Evolutionary conservation across 768 basidiomycete genomes (phyloP).

Genomic region (Thelephora aurantiotincta): DNA sequence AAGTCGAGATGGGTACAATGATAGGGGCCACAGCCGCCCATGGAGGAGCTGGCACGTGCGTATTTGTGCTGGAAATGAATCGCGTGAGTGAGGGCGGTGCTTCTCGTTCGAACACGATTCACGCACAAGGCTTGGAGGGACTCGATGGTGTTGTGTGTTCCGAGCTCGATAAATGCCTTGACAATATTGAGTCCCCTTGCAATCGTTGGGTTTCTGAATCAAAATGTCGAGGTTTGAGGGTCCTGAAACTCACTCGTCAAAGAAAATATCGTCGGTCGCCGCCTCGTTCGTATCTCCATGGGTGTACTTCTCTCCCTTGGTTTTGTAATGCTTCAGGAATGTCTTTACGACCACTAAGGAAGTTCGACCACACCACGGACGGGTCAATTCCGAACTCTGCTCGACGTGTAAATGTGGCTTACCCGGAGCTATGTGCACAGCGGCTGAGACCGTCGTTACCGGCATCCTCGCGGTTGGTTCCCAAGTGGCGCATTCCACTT

Average conservation of each 20-base stretch:
- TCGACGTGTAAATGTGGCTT: slow-evolving; percentile 1
- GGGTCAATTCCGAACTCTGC: background rate
- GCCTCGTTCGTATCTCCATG: slow-evolving; percentile 21
- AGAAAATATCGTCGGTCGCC: slow-evolving; percentile 49
- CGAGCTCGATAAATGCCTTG: slow-evolving; percentile 54
- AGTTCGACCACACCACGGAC: background rate
- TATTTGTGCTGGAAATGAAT: slow-evolving; percentile 36
- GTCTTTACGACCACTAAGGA: slow-evolving; percentile 40
- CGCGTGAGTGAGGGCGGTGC: background rate
- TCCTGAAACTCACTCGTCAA: slow-evolving; percentile 39
- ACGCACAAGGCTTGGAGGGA: slow-evolving; percentile 54
- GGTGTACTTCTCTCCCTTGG: slow-evolving; percentile 25
- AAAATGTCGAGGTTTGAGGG: background rate
- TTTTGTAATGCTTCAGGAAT: slow-evolving; percentile 31
- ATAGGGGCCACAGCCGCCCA: slow-evolving; percentile 51
- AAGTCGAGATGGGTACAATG: slow-evolving; percentile 37
- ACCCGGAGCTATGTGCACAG: slow-evolving; percentile 41
- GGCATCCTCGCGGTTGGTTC: slow-evolving; percentile 22
- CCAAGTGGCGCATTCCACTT: too few relatives aligned
- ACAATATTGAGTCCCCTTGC: slow-evolving; percentile 55
- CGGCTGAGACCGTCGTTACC: slow-evolving; percentile 38
- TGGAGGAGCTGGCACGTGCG: slow-evolving; percentile 52
- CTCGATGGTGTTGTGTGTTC: slow-evolving; percentile 53
- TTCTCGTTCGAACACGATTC: background rate
- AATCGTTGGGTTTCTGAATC: background rate